A percentile compares a stretch with the other conserved stretches of the same genome.
phyloP scores from a whole-genome alignment of 108 stramenopile genomes.

The Nitzschia sp. region DNA sequence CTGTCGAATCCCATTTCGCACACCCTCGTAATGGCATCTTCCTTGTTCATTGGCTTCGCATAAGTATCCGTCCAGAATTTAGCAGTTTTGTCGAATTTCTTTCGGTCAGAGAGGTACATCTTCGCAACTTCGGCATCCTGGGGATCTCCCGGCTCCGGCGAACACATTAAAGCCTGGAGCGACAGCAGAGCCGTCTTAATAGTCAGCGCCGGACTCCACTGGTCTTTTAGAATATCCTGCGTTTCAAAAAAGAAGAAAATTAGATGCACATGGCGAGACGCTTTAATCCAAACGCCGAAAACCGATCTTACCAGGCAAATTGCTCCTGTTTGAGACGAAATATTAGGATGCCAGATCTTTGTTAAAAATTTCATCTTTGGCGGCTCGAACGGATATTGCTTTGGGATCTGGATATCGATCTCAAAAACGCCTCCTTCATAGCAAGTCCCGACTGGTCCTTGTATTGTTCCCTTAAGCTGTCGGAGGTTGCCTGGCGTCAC shows the following conservation, averaged over 20 bases:
- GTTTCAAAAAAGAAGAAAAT: neutral
- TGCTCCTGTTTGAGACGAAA: slow-evolving; percentile 93
- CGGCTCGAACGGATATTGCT: slow-evolving; percentile 92
- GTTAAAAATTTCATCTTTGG: slow-evolving; percentile 94
- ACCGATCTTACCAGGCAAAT: slow-evolving; percentile 89
- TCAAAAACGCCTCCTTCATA: slow-evolving; percentile 84
- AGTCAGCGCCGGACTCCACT: slow-evolving; percentile 97
- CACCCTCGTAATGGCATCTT: slow-evolving; percentile 76
- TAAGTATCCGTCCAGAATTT: slow-evolving; percentile 93
- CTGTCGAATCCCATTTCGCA: slow-evolving; percentile 96
- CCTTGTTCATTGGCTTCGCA: slow-evolving; percentile 75
- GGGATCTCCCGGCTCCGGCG: slow-evolving; percentile 92
- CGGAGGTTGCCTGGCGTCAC: slow-evolving; percentile 37
- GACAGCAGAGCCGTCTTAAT: slow-evolving; percentile 94
- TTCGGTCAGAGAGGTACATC: slow-evolving; percentile 84
- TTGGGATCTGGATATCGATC: slow-evolving; percentile 82
- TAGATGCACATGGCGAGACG: too few species aligned
- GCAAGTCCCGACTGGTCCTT: slow-evolving; percentile 71
- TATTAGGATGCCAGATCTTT: slow-evolving; percentile 98
- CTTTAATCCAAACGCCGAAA: too few species aligned
- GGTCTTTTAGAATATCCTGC: slow-evolving; percentile 96
- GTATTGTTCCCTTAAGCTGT: slow-evolving; percentile 68
- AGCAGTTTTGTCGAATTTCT: slow-evolving; percentile 85
- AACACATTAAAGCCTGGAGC: slow-evolving; percentile 91
- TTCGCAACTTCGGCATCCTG: slow-evolving; percentile 96